Percentiles rank a stretch among this genome's conserved stretches.
Conservation (phyloP, 2,329 filamentous ascomycete genomes). For the Trichophaea hybrida region DNA sequence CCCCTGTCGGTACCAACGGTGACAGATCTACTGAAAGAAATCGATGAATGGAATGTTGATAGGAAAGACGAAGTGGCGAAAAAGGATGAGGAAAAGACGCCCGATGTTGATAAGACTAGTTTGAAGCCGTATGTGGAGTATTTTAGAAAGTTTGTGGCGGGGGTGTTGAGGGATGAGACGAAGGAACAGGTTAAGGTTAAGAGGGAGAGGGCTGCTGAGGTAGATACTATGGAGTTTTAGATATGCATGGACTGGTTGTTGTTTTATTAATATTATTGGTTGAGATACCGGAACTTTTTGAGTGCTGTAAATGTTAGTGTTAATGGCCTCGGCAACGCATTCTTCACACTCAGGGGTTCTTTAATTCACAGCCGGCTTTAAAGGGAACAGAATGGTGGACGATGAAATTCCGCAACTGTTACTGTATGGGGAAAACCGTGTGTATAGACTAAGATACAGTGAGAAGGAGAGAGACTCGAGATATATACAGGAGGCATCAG, state of each 20-base stretch:
- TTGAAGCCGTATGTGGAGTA: conserved; percentile 84
- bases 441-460: too few species aligned
- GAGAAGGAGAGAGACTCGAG: too few species aligned
- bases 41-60: conserved; percentile 58
- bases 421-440: too few species aligned
- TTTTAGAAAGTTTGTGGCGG: conserved; percentile 68
- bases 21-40: conserved; percentile 64
- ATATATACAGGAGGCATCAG: too few species aligned
- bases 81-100: conserved; percentile 36
- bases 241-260: neutral
- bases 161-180: conserved; percentile 60
- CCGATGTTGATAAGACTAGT: conserved; percentile 95
- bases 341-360: too few species aligned
- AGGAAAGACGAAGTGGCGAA: conserved; percentile 33
- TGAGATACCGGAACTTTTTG: too few species aligned
- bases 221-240: conserved; percentile 28
- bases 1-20: conserved; percentile 82
- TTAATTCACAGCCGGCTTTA: too few species aligned
- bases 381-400: too few species aligned
- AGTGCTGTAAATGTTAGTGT: too few species aligned
- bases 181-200: conserved; percentile 52
- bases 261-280: neutral
- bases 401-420: too few species aligned
- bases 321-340: too few species aligned
- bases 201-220: conserved; percentile 48